These are phyloP conservation scores for Roridomyces roridus DNA, from an alignment of 768 basidiomycete species.

Conservation along the genomic window DNA sequence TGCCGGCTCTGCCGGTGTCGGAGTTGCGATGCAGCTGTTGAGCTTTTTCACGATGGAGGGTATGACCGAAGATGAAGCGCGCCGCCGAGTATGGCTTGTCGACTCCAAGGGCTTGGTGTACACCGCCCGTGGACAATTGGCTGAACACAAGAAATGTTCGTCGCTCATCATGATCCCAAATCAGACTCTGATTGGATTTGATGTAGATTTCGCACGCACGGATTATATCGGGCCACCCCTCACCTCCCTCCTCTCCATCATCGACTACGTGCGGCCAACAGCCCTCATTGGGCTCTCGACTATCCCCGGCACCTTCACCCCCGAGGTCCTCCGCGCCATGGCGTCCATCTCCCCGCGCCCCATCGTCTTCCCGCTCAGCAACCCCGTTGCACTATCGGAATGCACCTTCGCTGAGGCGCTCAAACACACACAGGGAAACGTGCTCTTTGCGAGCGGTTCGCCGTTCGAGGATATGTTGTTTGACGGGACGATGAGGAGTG, in stretches of 20 bases:
- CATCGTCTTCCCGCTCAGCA: conserved; percentile 93
- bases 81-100: conserved; percentile 77
- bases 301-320: conserved; percentile 79
- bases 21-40: conserved; percentile 87
- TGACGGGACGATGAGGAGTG: conserved; percentile 62
- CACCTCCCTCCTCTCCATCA: conserved; percentile 75
- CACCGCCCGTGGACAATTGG: conserved; percentile 71
- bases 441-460: conserved; percentile 88
- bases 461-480: conserved; percentile 76
- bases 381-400: conserved; percentile 84
- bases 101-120: conserved; percentile 90
- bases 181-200: too few species aligned
- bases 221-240: conserved; percentile 83
- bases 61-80: conserved; percentile 77
- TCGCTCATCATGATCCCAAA: conserved; percentile 1
- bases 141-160: conserved; percentile 83
- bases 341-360: conserved; percentile 78
- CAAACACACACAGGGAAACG: conserved; percentile 70
- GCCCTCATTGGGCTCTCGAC: conserved; percentile 92
- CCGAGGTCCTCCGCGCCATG: conserved; percentile 77
- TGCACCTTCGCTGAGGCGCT: conserved; percentile 83
- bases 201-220: conserved; percentile 78
- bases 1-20: conserved; percentile 91
- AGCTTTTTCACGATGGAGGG: conserved; percentile 90
- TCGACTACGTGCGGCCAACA: conserved; percentile 85